Evolutionary conservation across 495 filamentous ascomycete genomes (phyloP).

Genomic region (Penicillium canescens): DNA sequence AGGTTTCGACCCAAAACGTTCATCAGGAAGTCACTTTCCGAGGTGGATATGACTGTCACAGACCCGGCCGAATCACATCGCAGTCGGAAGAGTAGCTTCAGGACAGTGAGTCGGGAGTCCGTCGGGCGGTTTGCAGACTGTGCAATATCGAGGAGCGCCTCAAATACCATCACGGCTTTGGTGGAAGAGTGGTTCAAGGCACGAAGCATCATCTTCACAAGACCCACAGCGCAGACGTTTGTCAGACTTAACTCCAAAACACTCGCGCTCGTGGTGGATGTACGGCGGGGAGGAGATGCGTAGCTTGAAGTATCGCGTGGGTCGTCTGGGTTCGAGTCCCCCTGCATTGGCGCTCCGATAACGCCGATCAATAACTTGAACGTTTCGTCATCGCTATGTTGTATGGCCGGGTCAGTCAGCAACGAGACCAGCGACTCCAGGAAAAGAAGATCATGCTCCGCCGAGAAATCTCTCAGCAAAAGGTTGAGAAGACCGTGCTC

Average conservation of each 20-base stretch:
- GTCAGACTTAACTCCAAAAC: conserved; percentile 39
- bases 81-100: conserved; percentile 83
- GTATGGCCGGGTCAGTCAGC: conserved; percentile 36
- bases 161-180: conserved; percentile 40
- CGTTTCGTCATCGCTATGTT: conserved; percentile 27
- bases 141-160: conserved; percentile 40
- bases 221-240: conserved; percentile 43
- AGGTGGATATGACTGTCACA: conserved; percentile 63
- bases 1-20: conserved; percentile 68
- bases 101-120: conserved; percentile 74
- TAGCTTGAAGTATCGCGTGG: conserved; percentile 15
- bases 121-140: conserved; percentile 42
- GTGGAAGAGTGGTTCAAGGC: conserved; percentile 39
- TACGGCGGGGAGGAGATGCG: conserved; percentile 29
- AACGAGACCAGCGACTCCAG: conserved; percentile 50
- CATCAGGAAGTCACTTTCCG: conserved; percentile 71
- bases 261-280: conserved; percentile 32
- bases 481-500: conserved; percentile 39
- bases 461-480: conserved; percentile 43
- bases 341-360: conserved; percentile 38
- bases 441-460: conserved; percentile 50
- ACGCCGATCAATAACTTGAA: conserved; percentile 39
- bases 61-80: conserved; percentile 75
- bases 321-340: conserved; percentile 31
- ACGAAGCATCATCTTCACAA: conserved; percentile 47